Evolutionary conservation across 2,329 filamentous ascomycete species (phyloP).

Genomic region (Coleophoma eucalyptorum): DNA sequence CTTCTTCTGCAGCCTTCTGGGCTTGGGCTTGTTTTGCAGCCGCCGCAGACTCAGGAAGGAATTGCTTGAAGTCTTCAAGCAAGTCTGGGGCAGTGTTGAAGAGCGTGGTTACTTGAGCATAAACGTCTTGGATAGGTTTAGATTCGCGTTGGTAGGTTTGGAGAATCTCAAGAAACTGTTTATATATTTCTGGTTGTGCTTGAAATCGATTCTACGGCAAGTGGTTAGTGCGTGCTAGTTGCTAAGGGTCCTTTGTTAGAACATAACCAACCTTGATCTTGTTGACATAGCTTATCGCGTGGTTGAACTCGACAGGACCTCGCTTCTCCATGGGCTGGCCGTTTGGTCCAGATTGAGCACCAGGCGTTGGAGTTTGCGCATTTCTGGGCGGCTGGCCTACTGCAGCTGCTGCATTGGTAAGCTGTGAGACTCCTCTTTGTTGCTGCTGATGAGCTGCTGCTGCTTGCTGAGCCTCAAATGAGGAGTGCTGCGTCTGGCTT

Average conservation of each 20-base stretch:
- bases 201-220: slow-evolving; percentile 82
- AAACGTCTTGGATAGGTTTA: slow-evolving; percentile 97
- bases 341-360: slow-evolving; percentile 53
- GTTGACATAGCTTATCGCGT: slow-evolving; percentile 98
- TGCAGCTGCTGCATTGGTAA: slow-evolving; percentile 55
- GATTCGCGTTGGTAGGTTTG: slow-evolving; percentile 98
- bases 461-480: slow-evolving; percentile 38
- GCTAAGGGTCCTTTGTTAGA: background rate
- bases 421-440: slow-evolving; percentile 60
- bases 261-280: slow-evolving; percentile 81
- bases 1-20: slow-evolving; percentile 44
- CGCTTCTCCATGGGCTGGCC: slow-evolving; percentile 74
- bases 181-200: slow-evolving; percentile 96
- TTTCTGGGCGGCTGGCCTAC: slow-evolving; percentile 43
- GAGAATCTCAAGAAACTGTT: slow-evolving; percentile 96
- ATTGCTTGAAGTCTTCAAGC: slow-evolving; percentile 97
- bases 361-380: slow-evolving; percentile 57
- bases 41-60: slow-evolving; percentile 84
- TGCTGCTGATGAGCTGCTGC: slow-evolving; percentile 54
- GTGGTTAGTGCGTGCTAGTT: slow-evolving; percentile 2
- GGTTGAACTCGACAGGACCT: slow-evolving; percentile 96
- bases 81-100: slow-evolving; percentile 94
- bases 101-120: slow-evolving; percentile 89
- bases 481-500: slow-evolving; percentile 26
- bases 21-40: slow-evolving; percentile 52